These are phyloP conservation scores for Leccinum huronense DNA, from an alignment of 1,284 basidiomycete genomes.

Conservation along the genomic window DNA sequence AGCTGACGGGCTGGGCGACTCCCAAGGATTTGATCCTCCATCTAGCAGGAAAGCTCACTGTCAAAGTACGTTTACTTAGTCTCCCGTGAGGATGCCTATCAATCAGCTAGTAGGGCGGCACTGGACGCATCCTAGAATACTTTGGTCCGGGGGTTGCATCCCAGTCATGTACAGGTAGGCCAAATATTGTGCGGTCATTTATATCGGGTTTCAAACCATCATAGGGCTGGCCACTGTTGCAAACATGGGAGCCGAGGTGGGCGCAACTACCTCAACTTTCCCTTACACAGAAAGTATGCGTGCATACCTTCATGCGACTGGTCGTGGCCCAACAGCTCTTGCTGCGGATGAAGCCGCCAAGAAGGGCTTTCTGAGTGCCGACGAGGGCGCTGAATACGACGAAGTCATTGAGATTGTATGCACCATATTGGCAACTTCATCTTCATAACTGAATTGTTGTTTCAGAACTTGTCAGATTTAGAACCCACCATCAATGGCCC, in stretches of 20 bases:
- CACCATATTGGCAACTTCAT: slow-evolving; percentile 11
- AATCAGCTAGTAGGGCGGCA: slow-evolving; percentile 69
- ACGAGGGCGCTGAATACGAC: slow-evolving; percentile 93
- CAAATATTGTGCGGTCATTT: neutral
- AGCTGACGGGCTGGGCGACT: slow-evolving; percentile 90
- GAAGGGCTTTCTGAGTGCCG: slow-evolving; percentile 78
- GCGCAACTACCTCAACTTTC: slow-evolving; percentile 97
- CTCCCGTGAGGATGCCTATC: slow-evolving; percentile 3
- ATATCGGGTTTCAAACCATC: neutral
- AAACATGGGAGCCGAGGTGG: slow-evolving; percentile 99
- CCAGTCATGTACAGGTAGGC: slow-evolving; percentile 88
- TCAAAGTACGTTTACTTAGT: slow-evolving; percentile 59
- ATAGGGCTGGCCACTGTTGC: slow-evolving; percentile 88
- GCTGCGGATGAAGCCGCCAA: slow-evolving; percentile 86
- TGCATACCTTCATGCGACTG: slow-evolving; percentile 87
- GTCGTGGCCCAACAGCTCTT: slow-evolving; percentile 81
- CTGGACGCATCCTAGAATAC: slow-evolving; percentile 96
- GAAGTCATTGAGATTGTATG: slow-evolving; percentile 91
- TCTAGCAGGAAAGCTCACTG: slow-evolving; percentile 92
- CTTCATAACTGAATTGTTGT: neutral
- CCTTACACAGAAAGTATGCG: slow-evolving; percentile 92
- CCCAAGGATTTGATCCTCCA: slow-evolving; percentile 97
- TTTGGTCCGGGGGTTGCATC: slow-evolving; percentile 91
- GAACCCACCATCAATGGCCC: slow-evolving; percentile 98
- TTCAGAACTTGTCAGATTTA: slow-evolving; percentile 82